Evolutionary conservation across 148 eudicot genomes (phyloP).

Genomic region (Rheum nobile): DNA sequence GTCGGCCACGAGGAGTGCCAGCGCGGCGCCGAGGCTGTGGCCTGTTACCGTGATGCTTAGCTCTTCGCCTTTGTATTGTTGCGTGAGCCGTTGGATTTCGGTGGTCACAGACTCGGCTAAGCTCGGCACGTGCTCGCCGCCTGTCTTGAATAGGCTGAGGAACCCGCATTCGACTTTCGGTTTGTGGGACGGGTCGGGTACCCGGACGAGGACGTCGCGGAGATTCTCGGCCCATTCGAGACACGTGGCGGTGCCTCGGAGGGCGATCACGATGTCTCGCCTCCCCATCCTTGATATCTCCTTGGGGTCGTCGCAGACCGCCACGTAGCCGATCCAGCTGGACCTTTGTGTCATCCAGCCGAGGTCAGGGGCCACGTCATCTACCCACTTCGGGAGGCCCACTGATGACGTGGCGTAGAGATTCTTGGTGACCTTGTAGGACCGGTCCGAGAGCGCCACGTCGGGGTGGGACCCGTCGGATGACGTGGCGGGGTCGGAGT

Average conservation of each 20-base stretch:
- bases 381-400: conserved; percentile 86
- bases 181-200: conserved; percentile 15
- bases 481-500: conserved; percentile 69
- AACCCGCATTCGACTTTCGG: conserved; percentile 86
- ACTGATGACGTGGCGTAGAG: conserved; percentile 80
- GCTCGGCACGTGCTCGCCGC: conserved; percentile 45
- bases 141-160: conserved; percentile 52
- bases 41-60: conserved; percentile 80
- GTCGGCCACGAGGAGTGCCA: conserved; percentile 70
- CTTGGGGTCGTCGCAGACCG: conserved; percentile 57
- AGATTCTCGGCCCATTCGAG: conserved; percentile 95
- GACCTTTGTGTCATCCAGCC: conserved; percentile 98
- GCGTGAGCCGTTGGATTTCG: conserved; percentile 38
- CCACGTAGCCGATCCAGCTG: conserved; percentile 87
- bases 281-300: conserved; percentile 89
- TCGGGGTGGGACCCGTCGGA: conserved; percentile 21
- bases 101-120: conserved; percentile 46
- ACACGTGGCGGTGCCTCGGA: conserved; percentile 92
- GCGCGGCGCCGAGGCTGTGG: conserved; percentile 91
- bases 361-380: conserved; percentile 89
- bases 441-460: conserved; percentile 53
- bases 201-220: conserved; percentile 46
- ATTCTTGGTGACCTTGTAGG: conserved; percentile 60
- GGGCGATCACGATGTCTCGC: conserved; percentile 77
- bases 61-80: conserved; percentile 50